Evolutionary conservation across 768 basidiomycete species (phyloP).

Genomic region (Suillus discolor): DNA sequence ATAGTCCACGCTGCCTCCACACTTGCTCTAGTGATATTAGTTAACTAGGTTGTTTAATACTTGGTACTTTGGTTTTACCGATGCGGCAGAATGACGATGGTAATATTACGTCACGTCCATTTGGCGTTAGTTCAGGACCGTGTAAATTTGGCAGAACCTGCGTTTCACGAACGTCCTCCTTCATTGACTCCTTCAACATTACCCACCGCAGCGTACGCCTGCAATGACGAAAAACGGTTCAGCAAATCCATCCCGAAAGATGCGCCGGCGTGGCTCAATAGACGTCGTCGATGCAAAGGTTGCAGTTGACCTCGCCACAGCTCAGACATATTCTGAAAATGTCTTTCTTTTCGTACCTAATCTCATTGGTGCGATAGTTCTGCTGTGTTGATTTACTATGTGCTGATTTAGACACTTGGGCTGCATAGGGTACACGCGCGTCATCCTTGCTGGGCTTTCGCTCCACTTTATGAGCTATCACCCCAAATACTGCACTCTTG

Average conservation of each 20-base stretch:
- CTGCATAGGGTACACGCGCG: conserved; percentile 78
- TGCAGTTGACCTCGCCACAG: conserved; percentile 85
- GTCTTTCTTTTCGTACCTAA: conserved; percentile 98
- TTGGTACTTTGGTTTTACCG: conserved; percentile 1
- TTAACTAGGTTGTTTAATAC: not conserved
- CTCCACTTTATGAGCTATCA: conserved; percentile 95
- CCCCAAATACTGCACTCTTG: conserved; percentile 87
- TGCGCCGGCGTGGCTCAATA: conserved; percentile 55
- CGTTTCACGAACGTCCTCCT: not conserved
- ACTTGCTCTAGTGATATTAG: conserved; percentile 5
- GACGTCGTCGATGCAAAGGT: conserved; percentile 82
- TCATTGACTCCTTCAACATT: not conserved
- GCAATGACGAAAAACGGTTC: conserved; percentile 24
- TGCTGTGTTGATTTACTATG: conserved; percentile 9
- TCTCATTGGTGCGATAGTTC: conserved; percentile 72
- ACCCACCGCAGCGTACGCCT: conserved; percentile 1
- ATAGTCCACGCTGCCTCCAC: not conserved
- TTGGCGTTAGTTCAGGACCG: not conserved
- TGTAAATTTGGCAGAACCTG: not conserved
- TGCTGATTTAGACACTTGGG: not conserved
- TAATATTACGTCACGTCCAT: conserved; percentile 5
- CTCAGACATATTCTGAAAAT: conserved; percentile 89
- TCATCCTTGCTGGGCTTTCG: conserved; percentile 87
- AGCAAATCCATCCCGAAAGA: conserved; percentile 28
- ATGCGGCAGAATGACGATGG: not conserved